Base-by-base conservation (phyloP, 768 basidiomycete species). In the Basidioascus undulatus region DNA sequence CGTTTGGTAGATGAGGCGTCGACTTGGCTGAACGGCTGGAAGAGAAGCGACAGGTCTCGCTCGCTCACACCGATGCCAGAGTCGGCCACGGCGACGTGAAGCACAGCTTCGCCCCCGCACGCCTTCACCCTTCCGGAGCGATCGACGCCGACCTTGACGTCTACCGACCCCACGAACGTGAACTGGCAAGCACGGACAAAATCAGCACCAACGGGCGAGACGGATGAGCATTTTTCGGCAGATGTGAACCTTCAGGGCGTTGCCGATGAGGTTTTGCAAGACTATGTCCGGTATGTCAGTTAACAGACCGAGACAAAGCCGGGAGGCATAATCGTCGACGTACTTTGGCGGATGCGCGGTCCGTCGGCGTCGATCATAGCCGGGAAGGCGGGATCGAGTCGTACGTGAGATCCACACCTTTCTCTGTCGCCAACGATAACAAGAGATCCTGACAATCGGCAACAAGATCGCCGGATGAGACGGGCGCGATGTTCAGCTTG, bases 231-330 rank as follows among this genome's bases (percentile, higher is more conserved):
- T 16, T 53, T 59, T 1, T 65, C 62, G 2, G 75, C 76, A 53
- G 77, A 79, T 49, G n/a, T n/a, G n/a, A n/a, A n/a, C n/a, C n/a
- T 77, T 79, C 41, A 77, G 70, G 4, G 74, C 74, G 50, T 79
- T 79, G 7, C 74, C 75, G 36, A 77, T 72, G 37, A 77, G 55
- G 52, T 79, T 79, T 74, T 76, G 76, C 18, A 77, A 56, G 9
- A 76, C 74, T 74, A 47, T 3, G 16, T 19, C n/a, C n/a, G n/a
- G n/a, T 13, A 26, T 27, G 35, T 27, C 23, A 45, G 28, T 33
- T 32, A 41, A 20, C 35, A 20, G 25, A 5, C 6, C 12, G 43
- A 20, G 35, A 24, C 12, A 27, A 30, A 43, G 20, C 19, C 20
- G 40, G 41, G 6, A 32, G 10, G 37, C n/a, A 42, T 39, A n/a